Percentiles rank a stretch among this genome's conserved stretches.
phyloP scores from a whole-genome alignment of 306 rosid species.

The Mimosa bimucronata region DNA sequence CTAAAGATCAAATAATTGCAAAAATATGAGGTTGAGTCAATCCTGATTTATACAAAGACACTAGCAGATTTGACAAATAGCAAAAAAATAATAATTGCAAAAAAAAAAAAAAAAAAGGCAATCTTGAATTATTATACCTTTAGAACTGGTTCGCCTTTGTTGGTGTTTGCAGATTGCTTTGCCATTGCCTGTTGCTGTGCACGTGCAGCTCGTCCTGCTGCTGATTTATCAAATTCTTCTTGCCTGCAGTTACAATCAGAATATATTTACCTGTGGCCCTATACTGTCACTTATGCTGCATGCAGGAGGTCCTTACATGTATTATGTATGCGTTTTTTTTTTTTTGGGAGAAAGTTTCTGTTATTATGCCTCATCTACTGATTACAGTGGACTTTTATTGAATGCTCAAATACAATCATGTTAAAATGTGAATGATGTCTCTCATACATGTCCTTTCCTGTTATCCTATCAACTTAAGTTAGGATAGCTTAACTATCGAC shows the following conservation, averaged over 20 bases:
- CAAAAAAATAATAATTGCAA: conserved; percentile 31
- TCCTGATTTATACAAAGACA: conserved; percentile 8
- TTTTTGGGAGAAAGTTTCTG: conserved; percentile 8
- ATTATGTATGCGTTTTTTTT: neutral
- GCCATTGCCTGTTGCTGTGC: conserved; percentile 67
- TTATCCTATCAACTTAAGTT: neutral
- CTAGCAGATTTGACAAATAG: conserved; percentile 8
- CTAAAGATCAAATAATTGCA: conserved; percentile 9
- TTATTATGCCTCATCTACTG: neutral
- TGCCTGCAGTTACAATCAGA: conserved; percentile 58
- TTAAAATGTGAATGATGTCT: neutral
- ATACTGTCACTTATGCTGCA: neutral
- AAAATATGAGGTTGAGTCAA: neutral
- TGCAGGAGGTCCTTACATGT: neutral
- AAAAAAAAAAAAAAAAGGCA: conserved; percentile 25
- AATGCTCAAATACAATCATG: neutral
- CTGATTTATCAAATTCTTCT: conserved; percentile 70
- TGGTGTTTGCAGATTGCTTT: conserved; percentile 68
- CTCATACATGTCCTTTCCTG: neutral
- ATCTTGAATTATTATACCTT: conserved; percentile 51
- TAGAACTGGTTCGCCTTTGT: conserved; percentile 70
- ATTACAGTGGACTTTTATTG: neutral
- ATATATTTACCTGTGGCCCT: neutral
- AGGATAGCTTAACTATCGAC: conserved; percentile 1
- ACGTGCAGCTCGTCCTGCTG: conserved; percentile 75